A percentile compares a stretch with the other conserved stretches of the same genome.
Conservation (phyloP, 106 monocot genomes). For the Xerophyta viscosa region DNA sequence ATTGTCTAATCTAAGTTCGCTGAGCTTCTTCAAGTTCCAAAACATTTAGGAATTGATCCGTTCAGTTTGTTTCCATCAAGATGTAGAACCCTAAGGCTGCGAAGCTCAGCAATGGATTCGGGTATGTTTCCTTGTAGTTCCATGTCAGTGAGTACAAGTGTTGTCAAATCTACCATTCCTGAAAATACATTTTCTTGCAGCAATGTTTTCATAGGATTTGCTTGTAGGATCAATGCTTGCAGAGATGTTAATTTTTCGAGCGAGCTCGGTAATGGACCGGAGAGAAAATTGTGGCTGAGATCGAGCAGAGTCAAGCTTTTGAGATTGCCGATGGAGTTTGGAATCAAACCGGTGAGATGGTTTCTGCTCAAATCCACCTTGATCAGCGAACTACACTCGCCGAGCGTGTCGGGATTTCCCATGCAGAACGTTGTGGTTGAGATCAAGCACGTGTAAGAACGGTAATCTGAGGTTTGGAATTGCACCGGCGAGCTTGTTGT, state of each 20-base stretch:
- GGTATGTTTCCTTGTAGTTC: conserved; percentile 65
- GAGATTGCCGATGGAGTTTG: conserved; percentile 40
- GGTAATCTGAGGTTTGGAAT: conserved; percentile 40
- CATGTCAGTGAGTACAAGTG: conserved; percentile 59
- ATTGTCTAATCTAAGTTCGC: conserved; percentile 65
- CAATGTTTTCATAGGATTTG: conserved; percentile 30
- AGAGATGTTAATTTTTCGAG: conserved; percentile 31
- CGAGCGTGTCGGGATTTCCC: conserved; percentile 41
- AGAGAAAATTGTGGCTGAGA: conserved; percentile 68
- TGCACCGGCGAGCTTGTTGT: conserved; percentile 43
- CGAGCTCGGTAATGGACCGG: conserved; percentile 49
- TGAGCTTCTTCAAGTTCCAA: conserved; percentile 30
- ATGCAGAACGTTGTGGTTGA: conserved; percentile 55
- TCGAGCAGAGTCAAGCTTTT: conserved; percentile 58
- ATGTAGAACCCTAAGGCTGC: conserved; percentile 49
- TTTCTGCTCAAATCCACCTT: conserved; percentile 77
- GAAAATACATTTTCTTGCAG: conserved; percentile 32
- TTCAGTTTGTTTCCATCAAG: conserved; percentile 64
- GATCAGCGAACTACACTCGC: conserved; percentile 32
- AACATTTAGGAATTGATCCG: conserved; percentile 55
- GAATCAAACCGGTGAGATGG: conserved; percentile 47
- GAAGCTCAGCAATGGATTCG: conserved; percentile 37
- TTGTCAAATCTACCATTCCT: conserved; percentile 44
- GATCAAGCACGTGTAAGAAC: conserved; percentile 51
- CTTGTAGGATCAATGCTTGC: conserved; percentile 40